Evolutionary conservation across 441 rosid genomes (phyloP).

Genomic region (Erysimum cheiri): DNA sequence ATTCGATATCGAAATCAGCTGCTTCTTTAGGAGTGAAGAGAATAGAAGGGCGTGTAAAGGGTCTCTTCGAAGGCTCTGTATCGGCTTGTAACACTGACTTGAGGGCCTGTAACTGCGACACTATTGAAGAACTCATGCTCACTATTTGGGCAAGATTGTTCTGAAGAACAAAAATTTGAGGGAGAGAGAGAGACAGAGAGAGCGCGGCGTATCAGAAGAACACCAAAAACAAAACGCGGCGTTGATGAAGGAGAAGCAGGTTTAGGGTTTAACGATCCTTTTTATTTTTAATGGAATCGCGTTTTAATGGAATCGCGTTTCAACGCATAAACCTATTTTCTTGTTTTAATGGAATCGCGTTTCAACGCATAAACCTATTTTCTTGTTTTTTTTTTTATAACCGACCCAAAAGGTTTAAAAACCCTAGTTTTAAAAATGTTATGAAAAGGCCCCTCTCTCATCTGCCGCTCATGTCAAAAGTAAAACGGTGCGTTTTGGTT

Average conservation of each 20-base stretch:
- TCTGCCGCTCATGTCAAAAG: background rate
- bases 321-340: too few relatives aligned
- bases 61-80: slow-evolving; percentile 51
- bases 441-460: background rate
- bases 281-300: background rate
- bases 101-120: slow-evolving; percentile 73
- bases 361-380: too few relatives aligned
- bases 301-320: too few relatives aligned
- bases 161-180: slow-evolving; percentile 21
- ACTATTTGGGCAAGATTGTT: background rate
- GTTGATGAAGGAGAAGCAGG: slow-evolving; percentile 12
- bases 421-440: too few relatives aligned
- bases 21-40: slow-evolving; percentile 49
- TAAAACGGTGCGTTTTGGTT: background rate
- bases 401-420: too few relatives aligned
- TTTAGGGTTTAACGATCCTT: slow-evolving; percentile 42
- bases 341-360: too few relatives aligned
- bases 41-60: slow-evolving; percentile 47
- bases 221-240: slow-evolving; percentile 5
- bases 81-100: slow-evolving; percentile 60
- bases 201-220: slow-evolving; percentile 29
- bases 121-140: slow-evolving; percentile 59
- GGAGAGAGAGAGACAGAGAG: background rate
- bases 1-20: slow-evolving; percentile 75
- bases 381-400: background rate